These are phyloP conservation scores for Haematococcus lacustris DNA, from an alignment of 139 green algal genomes.

Conservation along the genomic window DNA sequence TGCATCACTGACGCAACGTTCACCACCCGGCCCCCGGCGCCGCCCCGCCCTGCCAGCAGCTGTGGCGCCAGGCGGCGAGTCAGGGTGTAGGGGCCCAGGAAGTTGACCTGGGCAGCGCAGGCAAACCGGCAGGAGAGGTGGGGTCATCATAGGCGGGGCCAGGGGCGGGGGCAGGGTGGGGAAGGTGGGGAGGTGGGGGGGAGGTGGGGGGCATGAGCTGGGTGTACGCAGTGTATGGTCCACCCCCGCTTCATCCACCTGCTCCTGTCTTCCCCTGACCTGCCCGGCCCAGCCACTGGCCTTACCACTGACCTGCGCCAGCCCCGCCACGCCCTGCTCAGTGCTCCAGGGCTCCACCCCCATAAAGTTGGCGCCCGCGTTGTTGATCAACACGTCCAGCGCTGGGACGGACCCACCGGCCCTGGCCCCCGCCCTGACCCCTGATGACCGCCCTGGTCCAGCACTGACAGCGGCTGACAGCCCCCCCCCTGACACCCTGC, in stretches of 20 bases:
- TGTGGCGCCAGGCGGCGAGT: constrained; percentile 9
- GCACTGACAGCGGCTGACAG: no score
- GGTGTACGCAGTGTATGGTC: no score
- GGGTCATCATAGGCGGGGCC: no score
- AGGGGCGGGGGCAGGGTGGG: no score
- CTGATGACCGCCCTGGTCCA: no score
- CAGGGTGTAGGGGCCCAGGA: constrained; percentile 14
- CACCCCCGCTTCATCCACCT: not conserved
- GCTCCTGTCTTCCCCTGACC: not conserved
- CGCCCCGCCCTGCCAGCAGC: not conserved
- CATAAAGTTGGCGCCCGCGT: constrained; percentile 30
- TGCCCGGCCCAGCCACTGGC: no score
- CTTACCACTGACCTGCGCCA: constrained; percentile 17
- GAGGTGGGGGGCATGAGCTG: no score
- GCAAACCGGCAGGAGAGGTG: no score
- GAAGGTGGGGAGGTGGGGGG: no score
- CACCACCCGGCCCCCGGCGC: constrained; percentile 5
- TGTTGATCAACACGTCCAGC: constrained; percentile 22
- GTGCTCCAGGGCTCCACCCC: constrained; percentile 19
- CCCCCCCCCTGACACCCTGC: no score
- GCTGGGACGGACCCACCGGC: not conserved
- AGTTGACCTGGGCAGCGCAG: constrained; percentile 15
- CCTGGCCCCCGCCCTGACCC: not conserved
- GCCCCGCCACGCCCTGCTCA: constrained; percentile 16
- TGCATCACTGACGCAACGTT: constrained; percentile 26